phyloP scores from a whole-genome alignment of 176 grass and related monocot genomes.

The Typha latifolia region DNA sequence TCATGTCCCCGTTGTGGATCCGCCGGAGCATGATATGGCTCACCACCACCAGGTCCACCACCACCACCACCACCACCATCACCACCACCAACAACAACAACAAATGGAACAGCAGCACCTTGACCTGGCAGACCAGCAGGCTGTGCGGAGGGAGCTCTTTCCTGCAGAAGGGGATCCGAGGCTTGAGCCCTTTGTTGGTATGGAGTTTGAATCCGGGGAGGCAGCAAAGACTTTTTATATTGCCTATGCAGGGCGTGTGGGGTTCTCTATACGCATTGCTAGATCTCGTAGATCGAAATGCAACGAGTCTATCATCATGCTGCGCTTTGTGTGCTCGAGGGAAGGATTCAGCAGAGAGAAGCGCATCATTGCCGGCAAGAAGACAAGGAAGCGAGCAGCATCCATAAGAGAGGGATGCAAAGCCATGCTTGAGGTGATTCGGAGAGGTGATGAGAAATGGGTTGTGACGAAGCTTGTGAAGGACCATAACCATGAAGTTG shows the following conservation, averaged over 20 bases:
- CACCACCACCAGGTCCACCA: slow-evolving; percentile 12
- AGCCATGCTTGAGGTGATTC: slow-evolving; percentile 92
- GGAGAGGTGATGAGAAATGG: slow-evolving; percentile 67
- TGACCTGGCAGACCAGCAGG: slow-evolving; percentile 36
- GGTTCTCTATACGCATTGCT: slow-evolving; percentile 76
- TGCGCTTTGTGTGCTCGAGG: slow-evolving; percentile 81
- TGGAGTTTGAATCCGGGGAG: slow-evolving; percentile 91
- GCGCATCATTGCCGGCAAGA: slow-evolving; percentile 46
- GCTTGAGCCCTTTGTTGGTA: slow-evolving; percentile 66
- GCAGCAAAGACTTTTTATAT: slow-evolving; percentile 96
- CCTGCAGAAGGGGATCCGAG: slow-evolving; percentile 41
- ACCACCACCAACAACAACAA: not conserved
- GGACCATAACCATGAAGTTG: slow-evolving; percentile 89
- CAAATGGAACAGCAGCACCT: slow-evolving; percentile 25
- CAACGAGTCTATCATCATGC: slow-evolving; percentile 86
- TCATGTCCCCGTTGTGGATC: slow-evolving; percentile 52
- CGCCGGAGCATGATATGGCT: not conserved
- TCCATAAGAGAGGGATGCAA: slow-evolving; percentile 91
- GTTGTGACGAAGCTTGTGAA: slow-evolving; percentile 89
- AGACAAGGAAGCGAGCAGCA: slow-evolving; percentile 67
- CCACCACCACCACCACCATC: slow-evolving; percentile 38
- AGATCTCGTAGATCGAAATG: slow-evolving; percentile 72
- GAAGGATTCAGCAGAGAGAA: slow-evolving; percentile 81
- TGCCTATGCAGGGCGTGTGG: slow-evolving; percentile 68
- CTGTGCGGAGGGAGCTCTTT: slow-evolving; percentile 54